Conservation (phyloP, 495 filamentous ascomycete genomes). For the Extremus antarcticus region DNA sequence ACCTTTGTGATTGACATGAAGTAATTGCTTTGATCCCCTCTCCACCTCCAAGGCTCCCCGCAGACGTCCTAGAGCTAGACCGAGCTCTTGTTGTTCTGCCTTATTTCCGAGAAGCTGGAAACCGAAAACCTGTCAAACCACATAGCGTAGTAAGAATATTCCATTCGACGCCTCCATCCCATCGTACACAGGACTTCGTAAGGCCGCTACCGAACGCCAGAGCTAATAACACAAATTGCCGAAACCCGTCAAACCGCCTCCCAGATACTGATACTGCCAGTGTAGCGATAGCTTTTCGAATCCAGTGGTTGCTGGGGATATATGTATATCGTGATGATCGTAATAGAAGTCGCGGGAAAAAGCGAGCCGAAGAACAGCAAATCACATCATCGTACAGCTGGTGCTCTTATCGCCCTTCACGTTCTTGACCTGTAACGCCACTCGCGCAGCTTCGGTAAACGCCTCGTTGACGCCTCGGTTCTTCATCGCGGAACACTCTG, state of each 20-base stretch:
- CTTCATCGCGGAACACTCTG: conserved; percentile 94
- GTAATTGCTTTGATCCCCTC: background rate
- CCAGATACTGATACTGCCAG: background rate
- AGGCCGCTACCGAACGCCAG: no score
- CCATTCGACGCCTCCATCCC: no score
- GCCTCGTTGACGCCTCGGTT: conserved; percentile 97
- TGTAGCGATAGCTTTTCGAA: background rate
- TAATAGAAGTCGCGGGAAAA: no score
- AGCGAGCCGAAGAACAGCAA: no score
- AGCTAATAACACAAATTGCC: background rate
- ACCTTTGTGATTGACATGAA: background rate
- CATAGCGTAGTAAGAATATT: no score
- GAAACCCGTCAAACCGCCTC: no score
- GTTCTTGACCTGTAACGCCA: conserved; percentile 81
- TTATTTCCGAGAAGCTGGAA: background rate
- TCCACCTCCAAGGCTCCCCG: background rate
- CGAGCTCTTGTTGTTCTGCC: background rate
- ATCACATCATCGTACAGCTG: background rate
- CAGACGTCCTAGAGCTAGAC: background rate
- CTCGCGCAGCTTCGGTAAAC: conserved; percentile 93
- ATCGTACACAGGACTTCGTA: no score
- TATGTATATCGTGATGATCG: no score
- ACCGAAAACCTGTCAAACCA: no score
- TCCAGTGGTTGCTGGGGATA: no score
- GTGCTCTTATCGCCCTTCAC: background rate